These are phyloP conservation scores for Aegilops umbellulata DNA, from an alignment of 176 grass and related monocot species.

Conservation along the genomic window DNA sequence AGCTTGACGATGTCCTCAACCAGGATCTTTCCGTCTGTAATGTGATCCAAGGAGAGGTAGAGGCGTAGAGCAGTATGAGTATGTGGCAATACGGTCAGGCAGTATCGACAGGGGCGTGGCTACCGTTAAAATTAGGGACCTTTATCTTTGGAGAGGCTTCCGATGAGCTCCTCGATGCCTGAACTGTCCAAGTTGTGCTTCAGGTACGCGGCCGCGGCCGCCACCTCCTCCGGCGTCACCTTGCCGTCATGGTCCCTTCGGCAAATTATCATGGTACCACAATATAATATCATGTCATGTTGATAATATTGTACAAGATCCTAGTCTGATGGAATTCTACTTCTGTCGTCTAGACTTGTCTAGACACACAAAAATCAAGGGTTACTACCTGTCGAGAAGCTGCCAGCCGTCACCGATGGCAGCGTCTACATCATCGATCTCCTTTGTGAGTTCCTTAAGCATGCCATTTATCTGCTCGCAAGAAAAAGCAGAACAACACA, in stretches of 20 bases:
- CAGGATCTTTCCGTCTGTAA: background rate
- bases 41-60: background rate
- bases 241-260: background rate
- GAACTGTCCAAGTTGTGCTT: background rate
- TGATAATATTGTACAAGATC: background rate
- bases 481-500: background rate
- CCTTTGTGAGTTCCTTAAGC: background rate
- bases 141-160: background rate
- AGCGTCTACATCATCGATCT: background rate
- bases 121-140: background rate
- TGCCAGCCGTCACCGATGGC: background rate
- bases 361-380: background rate
- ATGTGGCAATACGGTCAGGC: too few relatives aligned
- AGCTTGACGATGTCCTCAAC: background rate
- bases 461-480: background rate
- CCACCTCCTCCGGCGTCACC: background rate
- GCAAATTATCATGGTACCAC: background rate
- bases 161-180: background rate
- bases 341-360: too few relatives aligned
- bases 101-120: too few relatives aligned
- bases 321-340: background rate
- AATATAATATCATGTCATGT: background rate
- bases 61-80: background rate
- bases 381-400: background rate
- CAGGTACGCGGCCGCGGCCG: background rate